Base-by-base conservation (phyloP, 108 stramenopile genomes). In the Fistulifera solaris region DNA sequence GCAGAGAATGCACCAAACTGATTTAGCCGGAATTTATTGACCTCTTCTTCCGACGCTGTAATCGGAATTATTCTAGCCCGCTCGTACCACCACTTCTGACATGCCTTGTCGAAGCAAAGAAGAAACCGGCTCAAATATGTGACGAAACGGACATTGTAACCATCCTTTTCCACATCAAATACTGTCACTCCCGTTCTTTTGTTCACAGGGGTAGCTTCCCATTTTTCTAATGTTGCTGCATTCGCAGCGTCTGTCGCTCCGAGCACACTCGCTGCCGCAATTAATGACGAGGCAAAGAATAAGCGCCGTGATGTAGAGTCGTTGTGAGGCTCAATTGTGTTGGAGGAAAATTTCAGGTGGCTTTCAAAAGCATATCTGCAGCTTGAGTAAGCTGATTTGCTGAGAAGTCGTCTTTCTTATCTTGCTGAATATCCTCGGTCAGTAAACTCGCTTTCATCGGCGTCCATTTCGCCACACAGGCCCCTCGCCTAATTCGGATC, bases 1-100 rank as follows among this genome's bases (percentile, higher is more conserved):
- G 85, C 85, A 1, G 80, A 59, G 65, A 91, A 91, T 40, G 73
- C 62, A 22, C 67, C 89, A 72, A 91, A 91, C 35, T 91, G 82
- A 26, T 63, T 40, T 12, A 82, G 59, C 51, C 89, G 69, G 1
- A 75, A 58, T n/a, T 50, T 19, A 42, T 79, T 56, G 0, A 91
- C 78, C 45, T 85, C 62, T 10, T 75, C 71, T 16, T 58, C 58
- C 12, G 58, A 62, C 27, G 80, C 78, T 7, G 52, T 49, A 16
- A 66, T 38, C 8, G 84, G 84, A 22, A 90, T 80, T 16, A 75
- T 78, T 4, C 35, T 27, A 8, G 89, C 85, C 39, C 66, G 68
- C 10, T 70, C 47, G 40, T 80, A 84, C 83, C 84, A 91, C 78
- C 83, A 91, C 10, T 45, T 38, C 50, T 84, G 83, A 55, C 89